Base-by-base conservation (phyloP, 1,139 yeast genomes). In the Magnusiomyces paraingens region DNA sequence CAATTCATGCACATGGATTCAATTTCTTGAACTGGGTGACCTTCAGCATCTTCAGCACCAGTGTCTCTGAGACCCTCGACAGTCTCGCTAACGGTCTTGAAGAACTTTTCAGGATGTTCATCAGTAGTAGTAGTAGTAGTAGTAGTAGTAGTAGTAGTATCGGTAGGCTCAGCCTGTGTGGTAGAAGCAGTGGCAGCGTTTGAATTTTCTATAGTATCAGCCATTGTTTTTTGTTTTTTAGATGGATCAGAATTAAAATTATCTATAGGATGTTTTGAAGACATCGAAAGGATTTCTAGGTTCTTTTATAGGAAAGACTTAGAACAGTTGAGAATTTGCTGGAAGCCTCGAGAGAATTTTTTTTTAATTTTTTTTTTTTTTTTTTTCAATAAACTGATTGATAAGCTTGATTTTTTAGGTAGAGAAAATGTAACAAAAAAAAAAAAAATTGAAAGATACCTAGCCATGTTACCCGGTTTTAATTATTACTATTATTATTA, bases 1-100 rank as follows among this genome's bases (percentile, higher is more conserved):
- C 99, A 94, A 73, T 89, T 88, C 96, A 94, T 91, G 74, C 99
- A 94, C 52, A 91, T 73, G 18, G 97, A 89, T 67, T 91, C 94
- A 59, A 94, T 81, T 69, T 93, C 98, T 70, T 90, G 97, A 18
- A 93, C 95, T 4, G 96, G 95, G 63, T 89, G 95, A n/a, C 96
- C 97, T 66, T 82, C 84, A n/a, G 86, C 84, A 68, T 88, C 96
- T 10, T 74, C 73, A 21, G 90, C 74, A 11, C 73, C 71, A 6
- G 73, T 70, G 11, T 61, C 60, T 35, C 64, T 59, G 53, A 67
- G 58, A 22, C 67, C 66, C 14, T 64, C 56, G 10, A 62, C 68
- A 32, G 64, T 64, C 18, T 60, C 63, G 11, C 68, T 67, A 3
- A 66, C 65, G 15, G 60, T 49, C 29, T 58, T 40, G 55, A 64